A percentile compares a stretch with the other conserved stretches of the same genome.
These are phyloP conservation scores for Fraxinus angustifolia DNA, from an alignment of 305 asterid genomes.

Conservation along the genomic window DNA sequence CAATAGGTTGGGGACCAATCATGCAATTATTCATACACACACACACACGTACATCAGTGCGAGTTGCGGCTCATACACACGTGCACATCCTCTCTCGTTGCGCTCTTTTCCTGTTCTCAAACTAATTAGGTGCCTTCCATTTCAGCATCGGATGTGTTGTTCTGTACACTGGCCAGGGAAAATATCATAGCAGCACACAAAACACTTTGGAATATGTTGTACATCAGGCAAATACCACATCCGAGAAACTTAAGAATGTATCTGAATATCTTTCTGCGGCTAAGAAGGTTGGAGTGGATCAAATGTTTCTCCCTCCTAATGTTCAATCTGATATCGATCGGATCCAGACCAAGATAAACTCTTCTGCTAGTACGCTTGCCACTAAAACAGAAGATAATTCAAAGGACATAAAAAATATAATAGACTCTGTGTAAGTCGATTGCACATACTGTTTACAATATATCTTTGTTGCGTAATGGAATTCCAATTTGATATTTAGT, in stretches of 20 bases:
- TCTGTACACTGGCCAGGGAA: conserved; percentile 62
- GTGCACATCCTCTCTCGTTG: background rate
- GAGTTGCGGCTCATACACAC: background rate
- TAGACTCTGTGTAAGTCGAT: conserved; percentile 57
- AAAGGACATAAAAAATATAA: conserved; percentile 45
- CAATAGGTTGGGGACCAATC: background rate
- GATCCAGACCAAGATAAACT: conserved; percentile 61
- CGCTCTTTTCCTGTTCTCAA: background rate
- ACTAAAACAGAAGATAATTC: conserved; percentile 54
- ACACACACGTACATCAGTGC: background rate
- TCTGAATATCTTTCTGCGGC: conserved; percentile 71
- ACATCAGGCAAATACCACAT: conserved; percentile 54
- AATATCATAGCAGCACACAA: conserved; percentile 43
- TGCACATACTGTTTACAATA: background rate
- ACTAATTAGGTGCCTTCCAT: conserved; percentile 22
- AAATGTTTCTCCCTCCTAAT: conserved; percentile 54
- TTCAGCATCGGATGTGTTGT: conserved; percentile 71
- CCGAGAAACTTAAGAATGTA: conserved; percentile 48
- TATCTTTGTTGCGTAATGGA: background rate
- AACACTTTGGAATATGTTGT: conserved; percentile 53
- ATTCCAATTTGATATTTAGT: background rate
- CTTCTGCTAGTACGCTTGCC: conserved; percentile 68
- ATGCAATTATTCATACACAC: background rate
- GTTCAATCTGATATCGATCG: conserved; percentile 68
- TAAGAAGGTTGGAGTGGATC: conserved; percentile 58